Evolutionary conservation across 2,329 filamentous ascomycete genomes (phyloP), one percentile per base, ranked within the genome.

Genomic region (Alternaria consortialis): DNA sequence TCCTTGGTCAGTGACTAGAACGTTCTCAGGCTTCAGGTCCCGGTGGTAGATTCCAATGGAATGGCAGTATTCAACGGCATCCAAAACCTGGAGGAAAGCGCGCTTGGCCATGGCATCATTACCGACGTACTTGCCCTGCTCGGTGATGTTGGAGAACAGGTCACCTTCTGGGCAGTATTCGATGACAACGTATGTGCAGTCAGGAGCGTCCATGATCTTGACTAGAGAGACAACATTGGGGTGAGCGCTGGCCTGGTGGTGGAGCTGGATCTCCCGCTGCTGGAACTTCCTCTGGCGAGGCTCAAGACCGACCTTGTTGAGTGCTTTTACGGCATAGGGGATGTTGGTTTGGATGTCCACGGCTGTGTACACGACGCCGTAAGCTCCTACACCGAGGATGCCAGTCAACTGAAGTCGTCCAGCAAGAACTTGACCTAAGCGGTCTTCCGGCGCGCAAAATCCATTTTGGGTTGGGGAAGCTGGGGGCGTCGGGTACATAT

Each of bases 101-200:
- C 88, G 88, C 83, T 90, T 93, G 84, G 91, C 91, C 77, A 97
- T 86, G 74, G 88, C 86, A 83, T 98, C 94, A 83, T 97, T 94
- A 81, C 92, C 92, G 73, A 97, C 90, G 79, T 97, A 99, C 79
- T 92, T 92, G 77, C 93, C 92, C 74, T 91, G 88, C 81, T 98
- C 94, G 64, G 95, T 98, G 81, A 99, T 99, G 83, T 96, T 97
- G 79, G 91, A 91, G 82, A 99, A 99, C 67, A 99, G 83, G 79
- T 99, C 95, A 75, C 95, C 95, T 80, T 98, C 95, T 7, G 93
- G 93, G 83, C 94, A 98, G 80, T 94, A 98, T 80, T 99, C 95
- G 78, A 99, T 87, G 68, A 99, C 91, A 72, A 98, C 94, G 81
- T 93, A 98, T 66, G 94, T 96, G 85, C 93, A 97, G 79, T 97